Conservation (phyloP, 345 rosid genomes). For the Limnanthes douglasii region DNA sequence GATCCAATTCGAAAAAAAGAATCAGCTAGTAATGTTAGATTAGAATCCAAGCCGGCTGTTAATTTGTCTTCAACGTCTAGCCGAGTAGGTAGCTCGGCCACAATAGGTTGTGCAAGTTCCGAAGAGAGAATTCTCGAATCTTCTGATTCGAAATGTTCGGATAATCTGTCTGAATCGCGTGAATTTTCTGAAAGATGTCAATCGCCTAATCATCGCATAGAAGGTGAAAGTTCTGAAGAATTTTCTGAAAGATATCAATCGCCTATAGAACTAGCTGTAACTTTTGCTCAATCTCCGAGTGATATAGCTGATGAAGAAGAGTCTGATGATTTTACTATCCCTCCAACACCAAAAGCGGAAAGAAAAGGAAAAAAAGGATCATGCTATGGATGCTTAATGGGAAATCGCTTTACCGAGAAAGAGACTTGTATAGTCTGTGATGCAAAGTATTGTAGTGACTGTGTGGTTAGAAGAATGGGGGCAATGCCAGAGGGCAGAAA, state of each 20-base stretch:
- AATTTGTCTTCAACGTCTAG: constrained; percentile 5
- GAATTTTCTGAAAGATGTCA: constrained; percentile 7
- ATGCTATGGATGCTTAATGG: constrained; percentile 58
- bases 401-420: constrained; percentile 50
- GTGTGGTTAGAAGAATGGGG: constrained; percentile 79
- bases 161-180: constrained; percentile 3
- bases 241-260: constrained; percentile 17
- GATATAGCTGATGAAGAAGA: constrained; percentile 23
- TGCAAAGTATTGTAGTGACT: constrained; percentile 57
- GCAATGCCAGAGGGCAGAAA: constrained; percentile 93
- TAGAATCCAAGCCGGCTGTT: constrained; percentile 14
- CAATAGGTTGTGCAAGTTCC: constrained; percentile 4
- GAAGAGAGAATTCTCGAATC: constrained; percentile 5
- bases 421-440: constrained; percentile 78
- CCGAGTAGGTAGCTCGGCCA: constrained; percentile 10
- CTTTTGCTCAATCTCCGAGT: constrained; percentile 17
- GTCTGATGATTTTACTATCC: constrained; percentile 21
- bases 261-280: constrained; percentile 11
- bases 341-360: constrained; percentile 21
- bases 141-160: constrained; percentile 12
- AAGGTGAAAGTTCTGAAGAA: constrained; percentile 9
- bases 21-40: constrained; percentile 7
- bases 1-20: constrained; percentile 33
- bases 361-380: constrained; percentile 62
- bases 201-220: constrained; percentile 2